Evolutionary conservation across 2,329 filamentous ascomycete genomes (phyloP).

Genomic region (Neonectria coccinea): DNA sequence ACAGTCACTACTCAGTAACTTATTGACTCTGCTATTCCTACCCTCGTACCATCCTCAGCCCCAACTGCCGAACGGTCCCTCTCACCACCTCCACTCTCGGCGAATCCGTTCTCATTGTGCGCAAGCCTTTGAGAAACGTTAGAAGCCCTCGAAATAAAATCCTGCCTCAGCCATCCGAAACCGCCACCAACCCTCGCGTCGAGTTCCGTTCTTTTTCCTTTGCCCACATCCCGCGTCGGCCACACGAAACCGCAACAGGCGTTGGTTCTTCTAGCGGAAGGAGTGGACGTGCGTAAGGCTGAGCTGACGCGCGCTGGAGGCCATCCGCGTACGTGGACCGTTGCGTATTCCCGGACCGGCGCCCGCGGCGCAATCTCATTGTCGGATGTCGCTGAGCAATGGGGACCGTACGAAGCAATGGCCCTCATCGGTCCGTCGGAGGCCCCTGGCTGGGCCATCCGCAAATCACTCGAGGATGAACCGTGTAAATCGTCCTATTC

Average conservation of each 20-base stretch:
- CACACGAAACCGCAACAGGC: neutral
- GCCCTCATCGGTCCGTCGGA: constrained; percentile 7
- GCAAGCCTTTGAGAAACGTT: neutral
- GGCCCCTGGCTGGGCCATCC: neutral
- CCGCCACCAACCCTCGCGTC: neutral
- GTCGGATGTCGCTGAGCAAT: constrained; percentile 18
- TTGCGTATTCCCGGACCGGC: constrained; percentile 18
- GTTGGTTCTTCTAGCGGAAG: neutral
- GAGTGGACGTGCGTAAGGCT: constrained; percentile 22
- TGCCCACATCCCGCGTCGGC: neutral
- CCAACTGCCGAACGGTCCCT: neutral
- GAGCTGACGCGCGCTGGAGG: constrained; percentile 22
- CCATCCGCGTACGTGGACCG: constrained; percentile 19
- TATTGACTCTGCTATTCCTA: neutral
- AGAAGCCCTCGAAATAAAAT: neutral
- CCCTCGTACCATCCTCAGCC: constrained; percentile 17
- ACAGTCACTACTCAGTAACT: neutral
- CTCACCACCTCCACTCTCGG: neutral
- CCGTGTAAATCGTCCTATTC: too few relatives aligned
- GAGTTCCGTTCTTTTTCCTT: neutral
- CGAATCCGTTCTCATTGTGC: neutral
- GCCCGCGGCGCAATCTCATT: constrained; percentile 7
- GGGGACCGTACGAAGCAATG: neutral
- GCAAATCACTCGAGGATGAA: constrained; percentile 3
- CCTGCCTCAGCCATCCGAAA: neutral